These are phyloP conservation scores for Magnusiomyces clavatus DNA, from an alignment of 1,139 yeast species.

Conservation along the genomic window DNA sequence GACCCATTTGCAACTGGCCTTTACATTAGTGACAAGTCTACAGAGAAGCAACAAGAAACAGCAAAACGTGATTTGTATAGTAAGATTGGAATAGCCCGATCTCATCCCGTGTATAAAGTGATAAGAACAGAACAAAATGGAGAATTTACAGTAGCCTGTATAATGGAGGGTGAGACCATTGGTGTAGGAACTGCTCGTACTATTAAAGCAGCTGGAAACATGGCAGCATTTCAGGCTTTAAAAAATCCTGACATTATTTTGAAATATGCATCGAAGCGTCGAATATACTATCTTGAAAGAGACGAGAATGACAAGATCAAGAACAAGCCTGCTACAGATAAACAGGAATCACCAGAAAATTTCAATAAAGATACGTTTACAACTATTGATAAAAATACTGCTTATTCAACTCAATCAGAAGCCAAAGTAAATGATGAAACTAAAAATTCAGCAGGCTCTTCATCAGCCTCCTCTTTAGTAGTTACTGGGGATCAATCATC, in stretches of 20 bases:
- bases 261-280: slow-evolving; percentile 52
- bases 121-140: slow-evolving; percentile 48
- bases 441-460: neutral
- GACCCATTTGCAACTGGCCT: slow-evolving; percentile 36
- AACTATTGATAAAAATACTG: neutral
- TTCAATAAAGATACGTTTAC: neutral
- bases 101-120: slow-evolving; percentile 58
- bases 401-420: neutral
- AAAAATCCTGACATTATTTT: slow-evolving; percentile 52
- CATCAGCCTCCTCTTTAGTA: neutral
- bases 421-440: neutral
- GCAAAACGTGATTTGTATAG: slow-evolving; percentile 79
- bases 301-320: neutral
- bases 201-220: slow-evolving; percentile 57
- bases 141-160: slow-evolving; percentile 58
- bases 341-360: neutral
- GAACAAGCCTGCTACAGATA: neutral
- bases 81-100: slow-evolving; percentile 65
- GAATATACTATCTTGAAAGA: slow-evolving; percentile 21
- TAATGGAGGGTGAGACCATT: slow-evolving; percentile 43
- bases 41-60: slow-evolving; percentile 23
- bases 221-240: slow-evolving; percentile 69
- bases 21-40: slow-evolving; percentile 13
- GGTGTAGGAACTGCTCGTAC: slow-evolving; percentile 58
- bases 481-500: neutral